Percentiles rank a stretch among this genome's conserved stretches.
Conservation (phyloP, 2,329 filamentous ascomycete species). For the Colletotrichum sp. region DNA sequence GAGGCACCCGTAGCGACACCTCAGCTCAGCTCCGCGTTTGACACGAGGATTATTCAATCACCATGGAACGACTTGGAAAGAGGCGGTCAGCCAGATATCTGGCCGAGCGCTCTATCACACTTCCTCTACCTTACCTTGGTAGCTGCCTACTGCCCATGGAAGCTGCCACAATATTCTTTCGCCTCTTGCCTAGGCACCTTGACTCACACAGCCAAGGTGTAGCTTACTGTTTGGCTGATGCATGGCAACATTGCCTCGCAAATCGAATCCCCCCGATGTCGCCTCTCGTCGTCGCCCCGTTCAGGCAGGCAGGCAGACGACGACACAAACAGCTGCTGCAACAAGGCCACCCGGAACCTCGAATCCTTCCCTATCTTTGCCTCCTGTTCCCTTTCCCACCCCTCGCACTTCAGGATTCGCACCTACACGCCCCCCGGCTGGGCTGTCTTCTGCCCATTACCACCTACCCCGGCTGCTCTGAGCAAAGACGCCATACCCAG, state of each 20-base stretch:
- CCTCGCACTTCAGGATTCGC: neutral
- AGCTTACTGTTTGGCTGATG: neutral
- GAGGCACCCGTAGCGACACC: slow-evolving; percentile 3
- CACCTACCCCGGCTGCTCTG: neutral
- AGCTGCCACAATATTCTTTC: slow-evolving; percentile 6
- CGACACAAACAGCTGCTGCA: neutral
- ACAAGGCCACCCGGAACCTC: neutral
- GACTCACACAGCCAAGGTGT: neutral
- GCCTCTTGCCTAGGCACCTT: neutral
- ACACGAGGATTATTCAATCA: neutral
- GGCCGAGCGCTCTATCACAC: neutral
- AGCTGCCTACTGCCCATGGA: neutral
- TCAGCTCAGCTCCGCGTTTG: neutral
- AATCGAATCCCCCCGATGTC: slow-evolving; percentile 1
- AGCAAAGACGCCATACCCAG: slow-evolving; percentile 14
- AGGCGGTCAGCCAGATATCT: slow-evolving; percentile 7
- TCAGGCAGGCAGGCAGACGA: neutral
- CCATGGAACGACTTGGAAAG: slow-evolving; percentile 7
- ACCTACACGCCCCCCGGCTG: neutral
- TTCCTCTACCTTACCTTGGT: neutral
- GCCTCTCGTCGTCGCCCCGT: neutral
- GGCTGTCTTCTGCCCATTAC: neutral
- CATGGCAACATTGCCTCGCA: neutral
- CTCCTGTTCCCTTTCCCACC: neutral
- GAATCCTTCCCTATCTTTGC: neutral